Evolutionary conservation across 2,329 filamentous ascomycete genomes (phyloP).

Genomic region (Fusarium odoratissimum): DNA sequence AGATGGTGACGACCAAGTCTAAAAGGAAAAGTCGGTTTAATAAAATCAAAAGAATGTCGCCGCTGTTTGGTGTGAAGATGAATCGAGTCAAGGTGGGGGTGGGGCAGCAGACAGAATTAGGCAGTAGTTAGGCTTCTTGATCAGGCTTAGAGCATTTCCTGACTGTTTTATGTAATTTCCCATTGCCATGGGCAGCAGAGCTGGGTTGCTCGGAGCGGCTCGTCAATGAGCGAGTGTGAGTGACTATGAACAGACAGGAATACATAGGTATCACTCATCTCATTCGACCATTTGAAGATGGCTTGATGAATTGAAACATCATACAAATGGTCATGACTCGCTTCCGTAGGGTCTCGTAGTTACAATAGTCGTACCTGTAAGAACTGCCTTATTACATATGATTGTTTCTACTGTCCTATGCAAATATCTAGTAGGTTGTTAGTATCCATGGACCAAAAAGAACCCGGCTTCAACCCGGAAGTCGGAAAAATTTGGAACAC

Average conservation of each 20-base stretch:
- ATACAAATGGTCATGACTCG: neutral
- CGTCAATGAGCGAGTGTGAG: neutral
- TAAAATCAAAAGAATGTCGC: constrained; percentile 36
- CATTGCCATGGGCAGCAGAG: constrained; percentile 21
- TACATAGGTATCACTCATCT: neutral
- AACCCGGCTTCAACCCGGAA: constrained; percentile 33
- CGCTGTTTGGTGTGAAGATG: constrained; percentile 32
- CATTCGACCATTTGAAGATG: neutral
- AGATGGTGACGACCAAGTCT: constrained; percentile 20
- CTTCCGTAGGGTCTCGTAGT: neutral
- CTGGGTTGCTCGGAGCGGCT: neutral
- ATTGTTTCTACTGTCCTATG: neutral
- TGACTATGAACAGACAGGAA: neutral
- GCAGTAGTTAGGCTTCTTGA: constrained; percentile 24
- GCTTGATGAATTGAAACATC: neutral
- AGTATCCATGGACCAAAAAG: neutral
- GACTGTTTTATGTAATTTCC: constrained; percentile 21
- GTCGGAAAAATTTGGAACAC: constrained; percentile 39
- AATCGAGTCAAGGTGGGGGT: constrained; percentile 44
- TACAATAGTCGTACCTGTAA: neutral
- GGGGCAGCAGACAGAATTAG: constrained; percentile 39
- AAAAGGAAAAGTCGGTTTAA: constrained; percentile 23
- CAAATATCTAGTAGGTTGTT: neutral
- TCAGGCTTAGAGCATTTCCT: constrained; percentile 14
- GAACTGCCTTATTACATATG: neutral